These are phyloP conservation scores for Ceratobasidium theobromae DNA, from an alignment of 1,284 basidiomycete species.

Conservation along the genomic window DNA sequence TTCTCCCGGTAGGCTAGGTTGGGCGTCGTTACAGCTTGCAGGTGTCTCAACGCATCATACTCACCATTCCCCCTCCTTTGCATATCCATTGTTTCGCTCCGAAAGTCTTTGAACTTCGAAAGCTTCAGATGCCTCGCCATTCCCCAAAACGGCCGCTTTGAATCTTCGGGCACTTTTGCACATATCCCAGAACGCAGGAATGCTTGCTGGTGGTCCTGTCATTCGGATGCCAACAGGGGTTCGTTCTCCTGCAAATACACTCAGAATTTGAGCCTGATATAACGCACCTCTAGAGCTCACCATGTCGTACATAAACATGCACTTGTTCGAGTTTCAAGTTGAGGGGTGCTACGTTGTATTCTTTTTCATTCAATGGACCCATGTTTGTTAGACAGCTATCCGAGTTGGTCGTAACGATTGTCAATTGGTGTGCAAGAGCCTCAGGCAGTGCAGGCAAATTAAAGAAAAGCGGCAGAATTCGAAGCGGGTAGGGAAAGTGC, in stretches of 20 bases:
- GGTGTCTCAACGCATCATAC: conserved; percentile 38
- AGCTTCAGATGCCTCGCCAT: conserved; percentile 39
- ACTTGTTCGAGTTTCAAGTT: conserved; percentile 66
- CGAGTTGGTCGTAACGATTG: neutral
- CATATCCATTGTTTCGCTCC: conserved; percentile 59
- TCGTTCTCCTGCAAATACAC: conserved; percentile 57
- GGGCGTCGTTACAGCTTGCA: neutral
- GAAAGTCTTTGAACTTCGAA: conserved; percentile 51
- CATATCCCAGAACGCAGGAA: conserved; percentile 70
- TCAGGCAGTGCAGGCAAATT: neutral
- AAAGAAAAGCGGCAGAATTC: neutral
- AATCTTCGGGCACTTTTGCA: conserved; percentile 62
- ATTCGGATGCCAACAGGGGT: conserved; percentile 70
- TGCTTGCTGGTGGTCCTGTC: conserved; percentile 58
- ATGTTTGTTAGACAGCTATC: neutral
- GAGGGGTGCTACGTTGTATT: conserved; percentile 59
- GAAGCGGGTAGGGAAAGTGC: neutral
- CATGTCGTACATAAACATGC: conserved; percentile 72
- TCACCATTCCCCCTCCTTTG: conserved; percentile 62
- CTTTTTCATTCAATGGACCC: conserved; percentile 2
- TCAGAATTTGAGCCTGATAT: neutral
- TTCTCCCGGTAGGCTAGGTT: conserved; percentile 67
- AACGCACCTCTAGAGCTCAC: conserved; percentile 49
- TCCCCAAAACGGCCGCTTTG: conserved; percentile 51
- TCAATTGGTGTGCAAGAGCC: neutral